These are phyloP conservation scores for Rhodamnia argentea DNA, from an alignment of 345 rosid species.

Conservation along the genomic window DNA sequence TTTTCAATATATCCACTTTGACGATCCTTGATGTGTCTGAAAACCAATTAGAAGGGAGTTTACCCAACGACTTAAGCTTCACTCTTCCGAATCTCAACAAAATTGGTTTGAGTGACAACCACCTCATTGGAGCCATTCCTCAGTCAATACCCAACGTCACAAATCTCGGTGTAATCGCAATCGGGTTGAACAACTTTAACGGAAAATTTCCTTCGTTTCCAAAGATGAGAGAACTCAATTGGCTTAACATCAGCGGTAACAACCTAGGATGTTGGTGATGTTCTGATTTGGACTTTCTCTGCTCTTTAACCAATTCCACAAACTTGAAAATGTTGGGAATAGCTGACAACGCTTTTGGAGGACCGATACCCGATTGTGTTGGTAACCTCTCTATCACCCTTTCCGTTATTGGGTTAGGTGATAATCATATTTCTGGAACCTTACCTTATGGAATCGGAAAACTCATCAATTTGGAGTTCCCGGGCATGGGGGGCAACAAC, in stretches of 20 bases:
- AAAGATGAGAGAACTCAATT: background rate
- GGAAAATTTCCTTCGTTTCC: background rate
- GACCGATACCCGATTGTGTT: background rate
- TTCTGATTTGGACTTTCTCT: background rate
- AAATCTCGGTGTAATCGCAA: accelerated
- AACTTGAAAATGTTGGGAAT: background rate
- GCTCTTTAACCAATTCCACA: background rate
- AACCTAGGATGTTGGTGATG: background rate
- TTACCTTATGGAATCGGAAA: background rate
- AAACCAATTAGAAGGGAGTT: background rate
- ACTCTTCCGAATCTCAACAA: background rate
- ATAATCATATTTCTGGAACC: background rate
- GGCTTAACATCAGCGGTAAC: accelerated
- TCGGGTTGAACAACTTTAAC: accelerated
- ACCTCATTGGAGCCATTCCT: background rate
- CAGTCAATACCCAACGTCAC: background rate
- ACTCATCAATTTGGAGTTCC: background rate
- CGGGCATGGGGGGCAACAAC: accelerated
- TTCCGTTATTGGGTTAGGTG: accelerated
- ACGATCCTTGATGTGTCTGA: accelerated
- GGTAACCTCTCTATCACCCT: background rate
- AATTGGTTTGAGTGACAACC: background rate
- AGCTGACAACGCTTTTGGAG: accelerated
- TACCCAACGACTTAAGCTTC: background rate
- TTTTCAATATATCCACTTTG: background rate